These are phyloP conservation scores for Paramecium sonneborni DNA, from an alignment of 73 alveolate species.

Conservation along the genomic window DNA sequence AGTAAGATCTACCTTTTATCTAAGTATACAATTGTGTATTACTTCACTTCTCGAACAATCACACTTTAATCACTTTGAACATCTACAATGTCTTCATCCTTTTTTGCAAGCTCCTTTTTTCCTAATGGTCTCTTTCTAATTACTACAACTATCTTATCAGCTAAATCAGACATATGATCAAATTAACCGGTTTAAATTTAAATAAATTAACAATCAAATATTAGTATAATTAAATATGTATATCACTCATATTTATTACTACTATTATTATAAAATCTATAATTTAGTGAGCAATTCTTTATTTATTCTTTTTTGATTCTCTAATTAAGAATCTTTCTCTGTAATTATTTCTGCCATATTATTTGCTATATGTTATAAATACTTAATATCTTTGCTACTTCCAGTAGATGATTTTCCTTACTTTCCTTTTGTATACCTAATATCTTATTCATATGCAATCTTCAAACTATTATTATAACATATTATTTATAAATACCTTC, in stretches of 20 bases:
- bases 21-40: conserved; percentile 9
- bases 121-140: conserved; percentile 99
- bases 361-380: not conserved
- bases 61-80: conserved; percentile 78
- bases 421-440: not conserved
- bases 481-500: not conserved
- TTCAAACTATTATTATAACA: not conserved
- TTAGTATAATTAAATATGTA: not conserved
- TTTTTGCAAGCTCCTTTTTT: conserved; percentile 89
- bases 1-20: conserved; percentile 49
- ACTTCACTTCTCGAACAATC: conserved; percentile 97
- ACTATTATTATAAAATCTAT: not conserved
- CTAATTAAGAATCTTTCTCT: not conserved
- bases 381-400: not conserved
- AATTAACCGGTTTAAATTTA: conserved; percentile 36
- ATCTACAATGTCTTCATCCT: conserved; percentile 92
- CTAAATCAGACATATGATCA: not conserved
- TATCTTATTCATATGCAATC: conserved; percentile 20
- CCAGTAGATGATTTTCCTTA: not conserved
- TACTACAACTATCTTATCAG: conserved; percentile 93
- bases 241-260: not conserved
- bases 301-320: not conserved
- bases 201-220: conserved; percentile 31
- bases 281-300: conserved; percentile 15
- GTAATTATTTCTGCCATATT: conserved; percentile 15